A percentile compares a stretch with the other conserved stretches of the same genome.
These are phyloP conservation scores for Penicillium sumatraense DNA, from an alignment of 2,329 filamentous ascomycete genomes.

Conservation along the genomic window DNA sequence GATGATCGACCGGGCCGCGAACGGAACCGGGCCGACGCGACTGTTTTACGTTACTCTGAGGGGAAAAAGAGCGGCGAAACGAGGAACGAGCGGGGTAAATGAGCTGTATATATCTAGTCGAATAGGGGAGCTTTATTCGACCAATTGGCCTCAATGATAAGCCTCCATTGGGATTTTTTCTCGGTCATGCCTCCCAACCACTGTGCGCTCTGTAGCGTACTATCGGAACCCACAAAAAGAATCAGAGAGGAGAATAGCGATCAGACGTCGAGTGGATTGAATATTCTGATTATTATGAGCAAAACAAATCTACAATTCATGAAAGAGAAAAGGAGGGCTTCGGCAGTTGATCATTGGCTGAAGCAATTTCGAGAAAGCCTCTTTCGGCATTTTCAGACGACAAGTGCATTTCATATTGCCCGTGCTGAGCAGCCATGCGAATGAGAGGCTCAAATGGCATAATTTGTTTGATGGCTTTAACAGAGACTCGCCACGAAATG, in stretches of 20 bases:
- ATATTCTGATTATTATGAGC: not conserved
- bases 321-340: not conserved
- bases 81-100: conserved; percentile 7
- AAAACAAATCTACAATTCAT: not conserved
- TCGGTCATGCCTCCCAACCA: not conserved
- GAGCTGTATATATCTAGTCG: conserved; percentile 4
- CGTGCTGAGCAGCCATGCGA: conserved; percentile 6
- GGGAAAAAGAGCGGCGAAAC: not conserved
- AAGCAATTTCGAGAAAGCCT: conserved; percentile 7
- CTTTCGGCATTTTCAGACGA: conserved; percentile 3
- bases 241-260: not conserved
- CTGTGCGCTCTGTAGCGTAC: not conserved
- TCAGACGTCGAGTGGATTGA: not conserved
- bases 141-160: conserved; percentile 6
- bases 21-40: conserved; percentile 1
- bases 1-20: not conserved
- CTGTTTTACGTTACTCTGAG: not conserved
- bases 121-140: conserved; percentile 5
- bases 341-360: not conserved
- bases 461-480: conserved; percentile 5
- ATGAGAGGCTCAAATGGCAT: conserved; percentile 14
- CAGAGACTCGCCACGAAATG: conserved; percentile 11
- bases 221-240: not conserved
- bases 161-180: not conserved
- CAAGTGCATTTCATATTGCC: conserved; percentile 7